phyloP scores from a whole-genome alignment of 2,329 filamentous ascomycete genomes.

The Colletotrichum sp. region DNA sequence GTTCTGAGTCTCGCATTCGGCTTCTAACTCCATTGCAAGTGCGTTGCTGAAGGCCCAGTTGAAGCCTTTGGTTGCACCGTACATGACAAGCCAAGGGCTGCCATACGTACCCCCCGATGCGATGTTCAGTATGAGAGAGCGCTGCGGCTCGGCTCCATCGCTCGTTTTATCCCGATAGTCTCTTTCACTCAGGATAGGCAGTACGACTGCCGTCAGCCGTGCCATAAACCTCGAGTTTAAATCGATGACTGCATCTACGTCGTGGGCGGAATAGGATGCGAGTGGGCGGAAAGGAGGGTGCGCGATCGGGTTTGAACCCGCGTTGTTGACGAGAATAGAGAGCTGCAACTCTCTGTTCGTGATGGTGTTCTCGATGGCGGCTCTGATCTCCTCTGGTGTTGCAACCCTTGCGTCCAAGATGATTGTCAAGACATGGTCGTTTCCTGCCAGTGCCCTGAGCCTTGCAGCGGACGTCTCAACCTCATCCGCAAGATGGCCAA shows the following conservation, averaged over 20 bases:
- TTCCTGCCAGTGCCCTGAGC: background rate
- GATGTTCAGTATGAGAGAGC: background rate
- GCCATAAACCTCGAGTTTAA: background rate
- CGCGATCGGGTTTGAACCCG: background rate
- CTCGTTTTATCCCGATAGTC: background rate
- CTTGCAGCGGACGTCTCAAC: background rate
- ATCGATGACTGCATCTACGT: background rate
- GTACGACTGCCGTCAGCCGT: background rate
- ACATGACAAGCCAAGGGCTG: background rate
- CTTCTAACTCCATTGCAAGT: background rate
- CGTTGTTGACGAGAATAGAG: background rate
- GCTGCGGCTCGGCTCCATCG: background rate
- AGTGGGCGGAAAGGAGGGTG: background rate
- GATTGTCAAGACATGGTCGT: background rate
- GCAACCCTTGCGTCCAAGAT: background rate
- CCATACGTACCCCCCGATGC: background rate
- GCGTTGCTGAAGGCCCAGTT: background rate
- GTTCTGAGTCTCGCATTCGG: constrained; percentile 1
- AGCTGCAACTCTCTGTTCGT: background rate
- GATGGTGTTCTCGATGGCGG: background rate
- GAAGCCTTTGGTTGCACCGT: background rate
- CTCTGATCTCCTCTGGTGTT: background rate
- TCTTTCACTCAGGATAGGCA: background rate
- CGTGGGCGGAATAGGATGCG: background rate
- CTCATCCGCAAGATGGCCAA: background rate